phyloP scores from a whole-genome alignment of 345 rosid genomes.

The Noccaea bulbosa region DNA sequence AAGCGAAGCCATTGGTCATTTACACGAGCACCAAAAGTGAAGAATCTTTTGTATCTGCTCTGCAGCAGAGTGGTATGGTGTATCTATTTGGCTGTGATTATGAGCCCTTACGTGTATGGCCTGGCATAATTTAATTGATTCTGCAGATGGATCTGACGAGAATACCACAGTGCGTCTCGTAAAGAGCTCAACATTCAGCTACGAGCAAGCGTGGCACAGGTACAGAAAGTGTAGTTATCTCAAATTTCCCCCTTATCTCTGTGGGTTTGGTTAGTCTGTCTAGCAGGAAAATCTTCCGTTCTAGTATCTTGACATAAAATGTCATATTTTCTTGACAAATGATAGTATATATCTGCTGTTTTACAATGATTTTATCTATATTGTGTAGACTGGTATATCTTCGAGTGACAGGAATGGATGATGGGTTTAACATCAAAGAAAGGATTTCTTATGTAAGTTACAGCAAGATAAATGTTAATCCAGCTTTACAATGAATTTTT shows the following conservation, averaged over 20 bases:
- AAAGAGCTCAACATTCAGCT: constrained; percentile 92
- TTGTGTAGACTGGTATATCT: constrained; percentile 78
- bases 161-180: constrained; percentile 71
- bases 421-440: constrained; percentile 85
- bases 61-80: constrained; percentile 71
- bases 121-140: constrained; percentile 41
- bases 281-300: constrained; percentile 21
- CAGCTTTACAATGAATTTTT: not conserved
- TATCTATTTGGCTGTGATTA: constrained; percentile 22
- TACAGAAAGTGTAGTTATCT: constrained; percentile 36
- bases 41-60: constrained; percentile 79
- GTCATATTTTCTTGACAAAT: constrained; percentile 9
- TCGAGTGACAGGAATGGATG: constrained; percentile 94
- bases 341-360: constrained; percentile 7
- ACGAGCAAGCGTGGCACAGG: constrained; percentile 99
- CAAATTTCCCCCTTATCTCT: constrained; percentile 3
- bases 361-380: constrained; percentile 13
- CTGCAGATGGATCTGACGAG: constrained; percentile 69
- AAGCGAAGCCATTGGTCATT: constrained; percentile 74
- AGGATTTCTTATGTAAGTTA: constrained; percentile 77
- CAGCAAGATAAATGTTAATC: not conserved
- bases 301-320: constrained; percentile 4
- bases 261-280: constrained; percentile 4
- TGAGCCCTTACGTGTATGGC: constrained; percentile 24
- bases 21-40: constrained; percentile 95